phyloP scores from a whole-genome alignment of 1,139 yeast genomes.

The Nadsonia commutata region DNA sequence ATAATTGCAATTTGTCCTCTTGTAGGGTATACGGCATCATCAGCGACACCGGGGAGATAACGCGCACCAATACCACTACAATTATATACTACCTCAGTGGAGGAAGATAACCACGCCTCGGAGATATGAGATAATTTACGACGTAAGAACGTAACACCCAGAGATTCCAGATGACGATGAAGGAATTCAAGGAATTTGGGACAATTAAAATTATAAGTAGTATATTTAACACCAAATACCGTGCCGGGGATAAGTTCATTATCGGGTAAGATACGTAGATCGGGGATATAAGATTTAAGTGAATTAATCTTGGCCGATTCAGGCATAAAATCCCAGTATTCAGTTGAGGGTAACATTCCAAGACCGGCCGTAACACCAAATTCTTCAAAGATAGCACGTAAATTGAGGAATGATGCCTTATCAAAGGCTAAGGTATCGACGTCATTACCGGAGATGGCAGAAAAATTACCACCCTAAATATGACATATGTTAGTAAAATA shows the following conservation, averaged over 20 bases:
- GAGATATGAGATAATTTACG: slow-evolving; percentile 34
- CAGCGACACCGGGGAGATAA: slow-evolving; percentile 42
- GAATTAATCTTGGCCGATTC: slow-evolving; percentile 29
- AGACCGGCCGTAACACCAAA: slow-evolving; percentile 48
- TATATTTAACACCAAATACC: slow-evolving; percentile 37
- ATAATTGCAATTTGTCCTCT: slow-evolving; percentile 58
- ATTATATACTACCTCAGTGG: slow-evolving; percentile 44
- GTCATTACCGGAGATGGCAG: slow-evolving; percentile 49
- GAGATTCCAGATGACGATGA: slow-evolving; percentile 26
- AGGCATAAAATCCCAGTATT: slow-evolving; percentile 32
- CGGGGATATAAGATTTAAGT: slow-evolving; percentile 31
- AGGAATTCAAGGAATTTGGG: slow-evolving; percentile 40
- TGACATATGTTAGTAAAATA: not conserved
- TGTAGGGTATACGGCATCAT: slow-evolving; percentile 40
- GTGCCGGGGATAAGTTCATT: slow-evolving; percentile 33
- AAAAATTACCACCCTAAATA: slow-evolving; percentile 41
- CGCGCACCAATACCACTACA: slow-evolving; percentile 60
- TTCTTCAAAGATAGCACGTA: slow-evolving; percentile 28
- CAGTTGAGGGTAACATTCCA: slow-evolving; percentile 37
- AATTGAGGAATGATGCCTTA: slow-evolving; percentile 37
- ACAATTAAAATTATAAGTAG: slow-evolving; percentile 54
- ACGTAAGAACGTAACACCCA: slow-evolving; percentile 37
- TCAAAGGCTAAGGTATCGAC: slow-evolving; percentile 38
- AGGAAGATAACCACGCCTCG: slow-evolving; percentile 29
- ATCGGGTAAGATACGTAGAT: slow-evolving; percentile 19